phyloP scores from a whole-genome alignment of 2,329 filamentous ascomycete genomes.

The Trichoderma sp. region DNA sequence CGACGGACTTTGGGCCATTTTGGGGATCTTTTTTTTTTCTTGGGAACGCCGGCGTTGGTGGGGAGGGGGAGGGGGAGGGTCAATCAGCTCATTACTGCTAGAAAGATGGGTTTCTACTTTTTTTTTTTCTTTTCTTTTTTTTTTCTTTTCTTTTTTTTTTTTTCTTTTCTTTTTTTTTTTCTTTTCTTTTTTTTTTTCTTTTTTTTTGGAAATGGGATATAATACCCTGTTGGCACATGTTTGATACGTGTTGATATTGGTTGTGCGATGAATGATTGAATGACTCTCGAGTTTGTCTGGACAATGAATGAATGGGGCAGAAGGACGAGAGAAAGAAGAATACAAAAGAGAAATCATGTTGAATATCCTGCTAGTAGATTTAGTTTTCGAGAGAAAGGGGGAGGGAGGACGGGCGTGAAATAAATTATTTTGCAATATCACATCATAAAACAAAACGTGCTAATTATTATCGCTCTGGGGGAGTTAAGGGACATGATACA shows the following conservation, averaged over 20 bases:
- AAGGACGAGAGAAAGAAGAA: not conserved
- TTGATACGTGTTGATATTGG: slow-evolving; percentile 7
- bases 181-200: not conserved
- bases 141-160: not conserved
- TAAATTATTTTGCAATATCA: not conserved
- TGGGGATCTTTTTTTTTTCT: not conserved
- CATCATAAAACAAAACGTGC: not conserved
- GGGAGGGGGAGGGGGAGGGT: not conserved
- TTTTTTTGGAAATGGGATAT: not conserved
- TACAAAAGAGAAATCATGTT: not conserved
- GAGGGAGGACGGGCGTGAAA: no score
- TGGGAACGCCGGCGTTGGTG: not conserved
- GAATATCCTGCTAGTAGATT: not conserved
- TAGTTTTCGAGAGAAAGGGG: not conserved
- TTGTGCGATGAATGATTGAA: slow-evolving; percentile 9
- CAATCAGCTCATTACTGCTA: not conserved
- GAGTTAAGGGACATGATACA: not conserved
- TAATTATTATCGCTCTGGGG: not conserved
- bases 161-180: not conserved
- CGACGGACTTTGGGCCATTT: slow-evolving; percentile 17
- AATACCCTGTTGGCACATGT: slow-evolving; percentile 10
- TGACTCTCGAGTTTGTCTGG: not conserved
- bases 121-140: not conserved
- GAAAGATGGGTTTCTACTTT: not conserved
- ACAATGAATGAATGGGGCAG: no score